phyloP scores from a whole-genome alignment of 495 filamentous ascomycete genomes.

The Trichoderma reesei region DNA sequence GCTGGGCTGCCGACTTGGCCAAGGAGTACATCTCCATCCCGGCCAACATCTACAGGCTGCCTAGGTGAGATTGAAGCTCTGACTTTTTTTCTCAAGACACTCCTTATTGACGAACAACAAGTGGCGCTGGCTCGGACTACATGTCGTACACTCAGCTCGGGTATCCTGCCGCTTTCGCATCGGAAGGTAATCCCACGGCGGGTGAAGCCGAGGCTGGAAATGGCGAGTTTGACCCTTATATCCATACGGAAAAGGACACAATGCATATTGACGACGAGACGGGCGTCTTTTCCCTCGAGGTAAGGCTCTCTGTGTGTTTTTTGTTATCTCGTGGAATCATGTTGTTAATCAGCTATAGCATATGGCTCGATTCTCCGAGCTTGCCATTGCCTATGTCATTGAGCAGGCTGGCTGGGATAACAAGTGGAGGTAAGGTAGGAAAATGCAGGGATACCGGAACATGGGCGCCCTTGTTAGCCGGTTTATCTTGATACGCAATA shows the following conservation, averaged over 20 bases:
- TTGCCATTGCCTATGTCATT: constrained; percentile 17
- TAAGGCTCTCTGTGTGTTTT: not conserved
- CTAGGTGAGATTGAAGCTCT: not conserved
- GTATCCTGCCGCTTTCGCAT: constrained; percentile 25
- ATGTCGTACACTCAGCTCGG: constrained; percentile 21
- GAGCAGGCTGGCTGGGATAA: constrained; percentile 20
- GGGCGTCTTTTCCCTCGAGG: constrained; percentile 13
- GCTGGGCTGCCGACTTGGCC: constrained; percentile 16
- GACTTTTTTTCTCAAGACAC: not conserved
- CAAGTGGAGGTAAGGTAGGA: constrained; percentile 11
- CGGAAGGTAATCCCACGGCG: constrained; percentile 17
- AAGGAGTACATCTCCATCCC: constrained; percentile 18
- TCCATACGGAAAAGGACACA: constrained; percentile 23
- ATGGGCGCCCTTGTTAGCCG: not conserved
- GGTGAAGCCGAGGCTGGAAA: not conserved
- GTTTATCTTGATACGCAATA: too few relatives aligned
- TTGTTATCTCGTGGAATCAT: not conserved
- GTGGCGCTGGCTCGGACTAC: constrained; percentile 26
- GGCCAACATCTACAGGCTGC: constrained; percentile 9
- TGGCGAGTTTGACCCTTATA: constrained; percentile 19
- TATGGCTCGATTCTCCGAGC: constrained; percentile 15
- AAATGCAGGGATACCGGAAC: not conserved
- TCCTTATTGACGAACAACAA: constrained; percentile 9
- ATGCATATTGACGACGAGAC: constrained; percentile 18
- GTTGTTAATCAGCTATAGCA: constrained; percentile 11